Evolutionary conservation across 352 stramenopile species (phyloP).

Genomic region (Phytophthora colocasiae): DNA sequence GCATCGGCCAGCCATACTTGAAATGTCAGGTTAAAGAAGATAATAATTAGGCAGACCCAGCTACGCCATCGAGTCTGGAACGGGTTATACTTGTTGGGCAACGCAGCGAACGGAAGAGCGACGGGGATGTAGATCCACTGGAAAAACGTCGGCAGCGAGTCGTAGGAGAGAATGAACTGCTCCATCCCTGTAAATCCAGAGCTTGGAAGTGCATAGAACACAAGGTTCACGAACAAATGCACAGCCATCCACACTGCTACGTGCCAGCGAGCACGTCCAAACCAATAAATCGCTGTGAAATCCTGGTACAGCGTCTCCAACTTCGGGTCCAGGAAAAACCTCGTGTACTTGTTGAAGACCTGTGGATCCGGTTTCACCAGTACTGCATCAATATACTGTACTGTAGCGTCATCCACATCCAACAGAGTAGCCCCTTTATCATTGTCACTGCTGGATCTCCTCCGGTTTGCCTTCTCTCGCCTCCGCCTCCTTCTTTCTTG

Average conservation of each 20-base stretch:
- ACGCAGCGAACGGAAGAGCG: slow-evolving; percentile 76
- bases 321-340: slow-evolving; percentile 79
- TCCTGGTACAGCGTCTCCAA: slow-evolving; percentile 86
- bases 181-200: slow-evolving; percentile 73
- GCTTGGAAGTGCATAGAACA: slow-evolving; percentile 68
- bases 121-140: slow-evolving; percentile 80
- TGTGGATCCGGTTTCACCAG: slow-evolving; percentile 74
- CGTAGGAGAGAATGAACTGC: slow-evolving; percentile 68
- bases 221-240: slow-evolving; percentile 70
- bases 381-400: slow-evolving; percentile 79
- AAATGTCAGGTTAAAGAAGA: slow-evolving; percentile 80
- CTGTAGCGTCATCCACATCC: slow-evolving; percentile 61
- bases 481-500: slow-evolving; percentile 23
- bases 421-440: slow-evolving; percentile 43
- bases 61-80: slow-evolving; percentile 80
- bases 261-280: slow-evolving; percentile 75
- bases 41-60: slow-evolving; percentile 80
- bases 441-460: slow-evolving; percentile 20
- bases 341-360: slow-evolving; percentile 83
- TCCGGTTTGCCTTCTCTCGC: slow-evolving; percentile 28
- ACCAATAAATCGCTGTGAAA: slow-evolving; percentile 88
- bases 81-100: slow-evolving; percentile 70
- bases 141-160: slow-evolving; percentile 50
- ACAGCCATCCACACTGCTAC: slow-evolving; percentile 76
- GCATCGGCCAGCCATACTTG: slow-evolving; percentile 78